Percentiles rank a stretch among this genome's conserved stretches.
Conservation (phyloP, 2,329 filamentous ascomycete species). For the Aspergillus brunneoviolaceus region DNA sequence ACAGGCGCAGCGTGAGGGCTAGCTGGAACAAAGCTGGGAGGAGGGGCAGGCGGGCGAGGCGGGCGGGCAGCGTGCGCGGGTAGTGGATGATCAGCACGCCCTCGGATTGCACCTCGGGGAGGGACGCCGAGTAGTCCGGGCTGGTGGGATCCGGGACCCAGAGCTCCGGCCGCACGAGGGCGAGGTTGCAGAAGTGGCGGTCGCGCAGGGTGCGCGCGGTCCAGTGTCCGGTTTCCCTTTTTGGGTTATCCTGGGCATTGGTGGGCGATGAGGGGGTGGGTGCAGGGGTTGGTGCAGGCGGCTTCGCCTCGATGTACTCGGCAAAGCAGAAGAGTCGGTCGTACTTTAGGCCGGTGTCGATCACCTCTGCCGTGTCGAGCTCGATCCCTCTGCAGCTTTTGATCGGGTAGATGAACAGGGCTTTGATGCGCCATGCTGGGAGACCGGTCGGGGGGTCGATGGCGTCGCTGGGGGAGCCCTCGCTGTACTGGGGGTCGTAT, state of each 20-base stretch:
- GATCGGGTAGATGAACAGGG: constrained; percentile 76
- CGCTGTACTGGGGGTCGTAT: constrained; percentile 52
- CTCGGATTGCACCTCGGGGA: constrained; percentile 50
- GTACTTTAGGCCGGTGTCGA: constrained; percentile 70
- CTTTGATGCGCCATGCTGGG: constrained; percentile 57
- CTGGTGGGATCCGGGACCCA: constrained; percentile 56
- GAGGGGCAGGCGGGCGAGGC: constrained; percentile 1
- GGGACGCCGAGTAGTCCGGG: constrained; percentile 42
- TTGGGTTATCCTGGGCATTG: neutral
- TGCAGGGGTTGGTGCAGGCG: constrained; percentile 23
- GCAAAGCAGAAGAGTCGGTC: constrained; percentile 84
- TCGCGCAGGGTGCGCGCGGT: constrained; percentile 46
- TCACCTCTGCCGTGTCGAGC: constrained; percentile 62
- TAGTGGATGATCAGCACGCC: constrained; percentile 56
- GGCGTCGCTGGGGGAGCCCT: constrained; percentile 31
- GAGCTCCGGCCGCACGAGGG: constrained; percentile 65
- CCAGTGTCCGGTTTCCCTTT: constrained; percentile 43
- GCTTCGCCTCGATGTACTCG: constrained; percentile 47
- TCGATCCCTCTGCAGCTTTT: constrained; percentile 81
- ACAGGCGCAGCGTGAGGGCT: constrained; percentile 30
- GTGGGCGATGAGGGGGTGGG: too few relatives aligned
- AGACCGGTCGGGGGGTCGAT: constrained; percentile 33
- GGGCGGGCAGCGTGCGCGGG: constrained; percentile 26
- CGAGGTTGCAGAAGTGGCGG: constrained; percentile 58
- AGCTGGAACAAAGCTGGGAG: constrained; percentile 22